Evolutionary conservation across 2,329 filamentous ascomycete species (phyloP).

Genomic region (Paraphaeosphaeria minitans): DNA sequence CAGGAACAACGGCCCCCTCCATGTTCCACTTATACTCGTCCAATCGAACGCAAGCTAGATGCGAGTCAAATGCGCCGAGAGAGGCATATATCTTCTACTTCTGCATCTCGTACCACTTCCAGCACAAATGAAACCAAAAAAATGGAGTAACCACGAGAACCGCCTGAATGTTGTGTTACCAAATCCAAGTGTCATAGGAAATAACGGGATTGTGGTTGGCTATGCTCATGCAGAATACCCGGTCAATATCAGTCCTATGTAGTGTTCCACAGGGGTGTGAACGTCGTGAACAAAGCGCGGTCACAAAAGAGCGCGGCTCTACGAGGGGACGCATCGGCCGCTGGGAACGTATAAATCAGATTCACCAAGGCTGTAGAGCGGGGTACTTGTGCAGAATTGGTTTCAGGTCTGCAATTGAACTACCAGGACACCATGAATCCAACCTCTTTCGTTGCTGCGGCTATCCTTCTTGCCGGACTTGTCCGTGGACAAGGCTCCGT

Average conservation of each 20-base stretch:
- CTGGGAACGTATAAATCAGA: not conserved
- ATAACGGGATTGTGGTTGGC: not conserved
- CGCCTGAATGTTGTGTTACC: not conserved
- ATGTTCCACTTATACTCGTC: not conserved
- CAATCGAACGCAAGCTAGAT: too few relatives aligned
- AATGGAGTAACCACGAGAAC: not conserved
- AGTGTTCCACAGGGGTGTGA: constrained; percentile 1
- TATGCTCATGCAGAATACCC: not conserved
- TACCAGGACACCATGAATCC: not conserved
- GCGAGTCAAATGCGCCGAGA: not conserved
- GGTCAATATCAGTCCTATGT: not conserved
- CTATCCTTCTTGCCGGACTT: not conserved
- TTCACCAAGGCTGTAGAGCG: not conserved
- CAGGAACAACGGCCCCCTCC: not conserved
- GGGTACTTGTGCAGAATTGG: not conserved
- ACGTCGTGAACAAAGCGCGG: constrained; percentile 1
- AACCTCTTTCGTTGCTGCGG: not conserved
- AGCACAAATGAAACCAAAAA: not conserved
- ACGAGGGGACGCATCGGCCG: too few relatives aligned
- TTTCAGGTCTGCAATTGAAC: not conserved
- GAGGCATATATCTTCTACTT: not conserved
- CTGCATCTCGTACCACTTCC: not conserved
- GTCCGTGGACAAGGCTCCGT: not conserved
- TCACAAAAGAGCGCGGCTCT: too few relatives aligned
- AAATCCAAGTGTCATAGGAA: not conserved